Evolutionary conservation across 257 asterid species (phyloP), one percentile per base, ranked within the genome.

Genomic region (Salvia rosmarinus): DNA sequence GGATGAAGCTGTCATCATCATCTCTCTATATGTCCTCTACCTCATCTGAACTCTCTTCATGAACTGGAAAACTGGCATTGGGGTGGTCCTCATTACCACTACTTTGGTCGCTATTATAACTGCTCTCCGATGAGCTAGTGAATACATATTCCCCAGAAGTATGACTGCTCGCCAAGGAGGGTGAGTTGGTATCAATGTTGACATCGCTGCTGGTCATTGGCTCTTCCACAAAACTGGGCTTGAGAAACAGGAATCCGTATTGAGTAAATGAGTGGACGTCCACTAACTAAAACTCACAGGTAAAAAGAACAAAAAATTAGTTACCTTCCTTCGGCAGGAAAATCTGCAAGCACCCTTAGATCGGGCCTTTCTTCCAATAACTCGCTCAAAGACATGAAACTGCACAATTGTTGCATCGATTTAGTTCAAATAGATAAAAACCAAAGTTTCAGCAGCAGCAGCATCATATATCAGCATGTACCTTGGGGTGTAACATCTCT

Each of bases 241-340:
- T 72, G 67, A 67, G 54, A 78, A 49, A 70, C 43, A 51, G 28
- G 21, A 68, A 30, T 14, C 51, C 72, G 2, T 25, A 40, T 39
- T 57, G 44, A 60, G 64, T 64, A 17, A 70, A 23, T 35, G 7
- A 28, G 30, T 40, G 50, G 43, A 32, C 23, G 70, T 52, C 72
- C 52, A 43, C 47, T 40, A 49, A 61, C 49, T 37, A 47, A 37
- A 68, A 56, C 63, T 54, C 32, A 44, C 25, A 55, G 17, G 54
- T 19, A 75, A 10, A 65, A 37, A 16, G 25, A 77, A 80, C 71
- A 34, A 14, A 44, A 50, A 30, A 71, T 42, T 67, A 56, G 57
- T 61, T 71, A 87, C 96, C 95, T 79, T 75, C 85, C 93, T 54
- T 84, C 86, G 13, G 82, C 67, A 65, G 97, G 89, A 69, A 89